A percentile compares a stretch with the other conserved stretches of the same genome.
These are phyloP conservation scores for Erodium trifolium DNA, from an alignment of 441 rosid species.

Conservation along the genomic window DNA sequence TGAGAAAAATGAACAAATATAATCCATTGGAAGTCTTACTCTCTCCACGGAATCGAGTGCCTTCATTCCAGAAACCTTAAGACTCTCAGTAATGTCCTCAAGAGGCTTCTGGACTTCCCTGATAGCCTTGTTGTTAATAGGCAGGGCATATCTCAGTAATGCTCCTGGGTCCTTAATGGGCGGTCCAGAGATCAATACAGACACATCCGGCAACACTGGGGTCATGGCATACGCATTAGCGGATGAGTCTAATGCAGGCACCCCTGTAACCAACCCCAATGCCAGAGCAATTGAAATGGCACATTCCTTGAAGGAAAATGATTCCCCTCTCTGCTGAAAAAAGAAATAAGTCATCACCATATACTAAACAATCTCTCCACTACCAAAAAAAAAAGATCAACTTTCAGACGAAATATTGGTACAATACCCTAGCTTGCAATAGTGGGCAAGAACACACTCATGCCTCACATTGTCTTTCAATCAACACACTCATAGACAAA, in stretches of 20 bases:
- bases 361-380: not conserved
- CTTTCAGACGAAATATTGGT: too few relatives aligned
- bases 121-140: constrained; percentile 75
- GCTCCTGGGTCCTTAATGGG: constrained; percentile 92
- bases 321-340: constrained; percentile 37
- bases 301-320: constrained; percentile 60
- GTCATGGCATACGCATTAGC: constrained; percentile 45
- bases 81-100: constrained; percentile 93
- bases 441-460: too few relatives aligned
- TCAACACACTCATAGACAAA: too few relatives aligned
- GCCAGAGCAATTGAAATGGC: constrained; percentile 73
- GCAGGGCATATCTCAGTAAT: constrained; percentile 74
- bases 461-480: too few relatives aligned
- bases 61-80: constrained; percentile 76
- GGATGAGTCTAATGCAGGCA: constrained; percentile 42
- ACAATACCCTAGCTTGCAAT: too few relatives aligned
- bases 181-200: constrained; percentile 92
- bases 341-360: not conserved
- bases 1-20: not conserved
- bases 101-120: constrained; percentile 95
- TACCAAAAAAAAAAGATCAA: not conserved
- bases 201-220: constrained; percentile 60
- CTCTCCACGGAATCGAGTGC: constrained; percentile 95
- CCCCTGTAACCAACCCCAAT: constrained; percentile 46
- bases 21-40: constrained; percentile 34